Evolutionary conservation across 768 basidiomycete genomes (phyloP), one percentile per base, ranked within the genome.

Genomic region (Clavaria fumosa): DNA sequence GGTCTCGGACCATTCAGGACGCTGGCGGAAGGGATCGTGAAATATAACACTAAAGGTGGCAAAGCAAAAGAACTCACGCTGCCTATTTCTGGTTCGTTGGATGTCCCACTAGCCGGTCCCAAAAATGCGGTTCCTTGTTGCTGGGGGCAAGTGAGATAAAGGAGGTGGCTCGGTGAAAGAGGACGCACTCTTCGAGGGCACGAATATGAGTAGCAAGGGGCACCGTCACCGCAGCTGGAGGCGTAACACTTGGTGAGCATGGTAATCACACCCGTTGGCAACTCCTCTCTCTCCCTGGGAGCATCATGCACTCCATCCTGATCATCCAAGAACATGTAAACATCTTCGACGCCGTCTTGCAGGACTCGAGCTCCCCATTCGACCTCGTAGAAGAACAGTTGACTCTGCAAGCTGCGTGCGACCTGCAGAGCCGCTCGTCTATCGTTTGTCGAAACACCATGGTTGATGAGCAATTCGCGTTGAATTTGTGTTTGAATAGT

Each of bases 341-440:
- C 89, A 44, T 91, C 86, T 49, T 91, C 89, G 3, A 91, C 82
- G 3, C 82, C 78, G 50, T 91, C 89, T 39, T 81, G 74, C 38
- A 95, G 58, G 1, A 77, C 65, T 14, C 77, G 73, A 35, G 77
- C 75, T 21, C 82, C 86, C 85, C 90, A 93, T 52, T 96, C 90
- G 5, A 96, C 90, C 53, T 97, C 93, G 51, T 88, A 86, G 56
- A 95, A 91, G 66, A 89, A 96, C 4, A 97, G 67, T 53, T 93
- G 88, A 41, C 72, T 78, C 51, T 96, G 90, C 24, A 97, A 64
- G 40, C 83, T 85, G 26, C 88, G 76, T 3, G 89, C 95, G 24
- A 93, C 78, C 52, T 82, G 77, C 20, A 95, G 60, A 3, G 91
- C 86, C 11, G 79, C 77, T 4, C 83, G 71, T 5, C 91, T 68